These are phyloP conservation scores for Xanthoparmelia taractica DNA, from an alignment of 495 filamentous ascomycete genomes.

Conservation along the genomic window DNA sequence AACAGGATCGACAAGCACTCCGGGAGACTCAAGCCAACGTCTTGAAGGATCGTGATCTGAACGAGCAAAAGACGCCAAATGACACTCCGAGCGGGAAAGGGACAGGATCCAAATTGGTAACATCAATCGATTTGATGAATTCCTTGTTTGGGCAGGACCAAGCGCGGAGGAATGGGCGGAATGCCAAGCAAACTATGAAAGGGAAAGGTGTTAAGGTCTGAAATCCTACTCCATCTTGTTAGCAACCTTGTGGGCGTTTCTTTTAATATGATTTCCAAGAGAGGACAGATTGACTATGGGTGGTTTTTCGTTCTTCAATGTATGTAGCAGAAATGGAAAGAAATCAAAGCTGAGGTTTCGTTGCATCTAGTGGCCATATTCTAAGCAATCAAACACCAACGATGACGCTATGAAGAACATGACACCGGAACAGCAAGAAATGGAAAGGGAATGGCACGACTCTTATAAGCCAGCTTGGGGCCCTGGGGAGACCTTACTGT, in stretches of 20 bases:
- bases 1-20: conserved; percentile 67
- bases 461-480: conserved; percentile 75
- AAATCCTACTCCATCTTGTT: conserved; percentile 33
- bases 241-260: conserved; percentile 14
- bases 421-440: conserved; percentile 49
- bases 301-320: conserved; percentile 34
- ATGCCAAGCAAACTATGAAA: conserved; percentile 39
- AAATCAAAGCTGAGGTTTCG: conserved; percentile 40
- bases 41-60: conserved; percentile 37
- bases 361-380: conserved; percentile 74
- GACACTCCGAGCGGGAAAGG: conserved; percentile 25
- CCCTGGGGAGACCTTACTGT: conserved; percentile 28
- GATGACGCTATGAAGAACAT: conserved; percentile 51
- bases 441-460: conserved; percentile 54
- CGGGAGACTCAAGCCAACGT: conserved; percentile 51
- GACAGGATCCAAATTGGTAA: conserved; percentile 57
- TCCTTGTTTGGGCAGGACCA: conserved; percentile 66
- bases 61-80: conserved; percentile 35
- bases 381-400: conserved; percentile 61
- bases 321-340: conserved; percentile 42
- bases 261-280: conserved; percentile 16
- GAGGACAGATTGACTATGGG: conserved; percentile 18
- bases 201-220: conserved; percentile 69
- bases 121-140: conserved; percentile 85
- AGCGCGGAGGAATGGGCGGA: conserved; percentile 33